phyloP scores from a whole-genome alignment of 1,139 yeast species.

The Meyerozyma elateridarum region DNA sequence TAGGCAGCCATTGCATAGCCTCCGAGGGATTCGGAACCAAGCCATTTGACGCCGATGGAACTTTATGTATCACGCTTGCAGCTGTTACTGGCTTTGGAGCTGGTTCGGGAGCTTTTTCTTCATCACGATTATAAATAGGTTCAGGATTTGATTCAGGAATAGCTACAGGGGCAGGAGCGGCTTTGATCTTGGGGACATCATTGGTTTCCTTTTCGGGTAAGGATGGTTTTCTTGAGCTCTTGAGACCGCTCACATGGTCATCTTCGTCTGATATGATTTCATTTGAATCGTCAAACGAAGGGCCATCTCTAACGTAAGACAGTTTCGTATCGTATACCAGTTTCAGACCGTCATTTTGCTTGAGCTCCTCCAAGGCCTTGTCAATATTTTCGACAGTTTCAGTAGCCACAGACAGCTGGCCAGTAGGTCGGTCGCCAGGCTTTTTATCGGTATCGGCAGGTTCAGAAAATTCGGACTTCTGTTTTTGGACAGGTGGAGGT shows the following conservation, averaged over 20 bases:
- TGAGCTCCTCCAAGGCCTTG: conserved; percentile 72
- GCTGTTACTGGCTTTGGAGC: background rate
- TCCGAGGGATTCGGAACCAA: conserved; percentile 31
- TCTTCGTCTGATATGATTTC: no score
- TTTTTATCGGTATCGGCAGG: conserved; percentile 1
- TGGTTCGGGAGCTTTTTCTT: background rate
- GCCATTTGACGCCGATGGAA: conserved; percentile 1
- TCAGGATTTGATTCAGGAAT: no score
- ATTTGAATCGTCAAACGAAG: conserved; percentile 14
- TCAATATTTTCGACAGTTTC: conserved; percentile 79
- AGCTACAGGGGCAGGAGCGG: no score
- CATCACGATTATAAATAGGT: no score
- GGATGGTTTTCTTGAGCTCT: no score
- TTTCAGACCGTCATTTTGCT: no score
- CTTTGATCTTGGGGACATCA: no score
- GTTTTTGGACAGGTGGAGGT: conserved; percentile 7
- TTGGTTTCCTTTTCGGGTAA: no score
- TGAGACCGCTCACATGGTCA: no score
- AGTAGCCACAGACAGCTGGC: conserved; percentile 24
- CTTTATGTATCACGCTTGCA: background rate
- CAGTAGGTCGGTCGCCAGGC: conserved; percentile 1
- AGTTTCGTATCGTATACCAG: no score
- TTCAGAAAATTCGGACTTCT: background rate
- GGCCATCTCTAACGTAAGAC: no score
- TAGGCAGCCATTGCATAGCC: conserved; percentile 75